Evolutionary conservation across 495 filamentous ascomycete genomes (phyloP), one percentile per base, ranked within the genome.

Genomic region (Xylaria sp.): DNA sequence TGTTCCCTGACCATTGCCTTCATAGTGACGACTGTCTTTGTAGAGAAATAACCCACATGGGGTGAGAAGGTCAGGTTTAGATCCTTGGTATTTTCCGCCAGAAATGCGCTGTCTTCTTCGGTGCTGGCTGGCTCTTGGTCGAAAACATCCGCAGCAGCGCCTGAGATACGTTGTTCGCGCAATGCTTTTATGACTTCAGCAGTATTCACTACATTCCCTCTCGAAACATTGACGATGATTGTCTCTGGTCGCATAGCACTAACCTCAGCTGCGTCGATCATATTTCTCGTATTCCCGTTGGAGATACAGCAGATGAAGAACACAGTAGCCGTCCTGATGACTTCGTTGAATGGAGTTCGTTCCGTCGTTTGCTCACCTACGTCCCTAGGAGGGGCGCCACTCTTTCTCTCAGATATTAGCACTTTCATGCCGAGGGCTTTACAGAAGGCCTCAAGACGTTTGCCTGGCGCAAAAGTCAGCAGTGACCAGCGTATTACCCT

Each of bases 131-230:
- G 87, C 76, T 90, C 87, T 19, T 76, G 76, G 37, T 77, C 76
- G 71, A 83, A 87, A 0, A 88, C 87, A 79, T 90, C 88, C 19
- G 79, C 80, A 12, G 83, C 86, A 21, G 84, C 85, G 19, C 86
- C 87, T 0, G 77, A 80, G 33, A 89, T 87, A 61, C 76, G 71
- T 2, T 78, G 75, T 15, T 83, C 78, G 48, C 79, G 76, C 44
- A 89, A 69, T 7, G 87, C 88, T 46, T 78, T 70, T 0, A 84
- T 73, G 11, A 89, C 72, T 0, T 82, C 85, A 2, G 41, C 43
- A 52, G 89, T 87, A 61, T 87, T 80, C 8, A 89, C 81, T 67
- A 88, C 84, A 1, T 86, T 87, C 12, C 86, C 87, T 9, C 87
- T 76, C 2, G 84, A 80, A 44, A 88, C 81, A 74, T 90, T 89